Evolutionary conservation across 176 grass and related monocot species (phyloP).

Genomic region (Eleusine coracana): DNA sequence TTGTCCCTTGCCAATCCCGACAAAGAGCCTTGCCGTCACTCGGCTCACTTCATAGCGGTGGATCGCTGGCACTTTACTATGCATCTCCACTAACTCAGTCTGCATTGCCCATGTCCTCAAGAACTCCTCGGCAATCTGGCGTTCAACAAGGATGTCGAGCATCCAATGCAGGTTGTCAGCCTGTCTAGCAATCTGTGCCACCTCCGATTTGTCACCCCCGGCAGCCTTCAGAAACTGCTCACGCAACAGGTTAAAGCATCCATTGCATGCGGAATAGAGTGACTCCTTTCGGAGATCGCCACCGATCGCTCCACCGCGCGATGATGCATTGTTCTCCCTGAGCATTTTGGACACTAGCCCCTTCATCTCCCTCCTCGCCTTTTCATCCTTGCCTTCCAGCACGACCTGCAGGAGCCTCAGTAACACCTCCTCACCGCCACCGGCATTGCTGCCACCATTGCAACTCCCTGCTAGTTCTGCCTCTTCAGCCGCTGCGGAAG

Average conservation of each 20-base stretch:
- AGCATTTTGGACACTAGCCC: slow-evolving; percentile 98
- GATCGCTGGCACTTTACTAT: slow-evolving; percentile 78
- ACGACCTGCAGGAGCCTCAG: slow-evolving; percentile 91
- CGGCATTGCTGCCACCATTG: slow-evolving; percentile 40
- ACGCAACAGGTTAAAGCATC: slow-evolving; percentile 70
- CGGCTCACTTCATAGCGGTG: slow-evolving; percentile 90
- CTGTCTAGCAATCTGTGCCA: slow-evolving; percentile 71
- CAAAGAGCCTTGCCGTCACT: slow-evolving; percentile 81
- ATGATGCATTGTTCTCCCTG: slow-evolving; percentile 76
- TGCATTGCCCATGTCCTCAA: slow-evolving; percentile 82
- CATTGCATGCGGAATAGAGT: slow-evolving; percentile 79
- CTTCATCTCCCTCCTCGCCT: slow-evolving; percentile 97
- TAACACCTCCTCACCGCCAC: slow-evolving; percentile 75
- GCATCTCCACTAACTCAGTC: slow-evolving; percentile 70
- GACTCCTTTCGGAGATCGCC: slow-evolving; percentile 90
- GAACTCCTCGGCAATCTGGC: slow-evolving; percentile 91
- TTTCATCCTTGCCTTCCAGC: slow-evolving; percentile 95
- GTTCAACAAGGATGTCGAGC: slow-evolving; percentile 94
- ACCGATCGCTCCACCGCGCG: slow-evolving; percentile 50
- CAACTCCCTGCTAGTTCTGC: slow-evolving; percentile 46
- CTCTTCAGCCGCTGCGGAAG: slow-evolving; percentile 53
- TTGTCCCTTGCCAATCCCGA: slow-evolving; percentile 87
- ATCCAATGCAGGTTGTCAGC: slow-evolving; percentile 98
- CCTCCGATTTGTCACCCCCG: slow-evolving; percentile 55
- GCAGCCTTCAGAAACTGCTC: slow-evolving; percentile 63